phyloP scores from a whole-genome alignment of 2,329 filamentous ascomycete genomes.

The Ciborinia camelliae region DNA sequence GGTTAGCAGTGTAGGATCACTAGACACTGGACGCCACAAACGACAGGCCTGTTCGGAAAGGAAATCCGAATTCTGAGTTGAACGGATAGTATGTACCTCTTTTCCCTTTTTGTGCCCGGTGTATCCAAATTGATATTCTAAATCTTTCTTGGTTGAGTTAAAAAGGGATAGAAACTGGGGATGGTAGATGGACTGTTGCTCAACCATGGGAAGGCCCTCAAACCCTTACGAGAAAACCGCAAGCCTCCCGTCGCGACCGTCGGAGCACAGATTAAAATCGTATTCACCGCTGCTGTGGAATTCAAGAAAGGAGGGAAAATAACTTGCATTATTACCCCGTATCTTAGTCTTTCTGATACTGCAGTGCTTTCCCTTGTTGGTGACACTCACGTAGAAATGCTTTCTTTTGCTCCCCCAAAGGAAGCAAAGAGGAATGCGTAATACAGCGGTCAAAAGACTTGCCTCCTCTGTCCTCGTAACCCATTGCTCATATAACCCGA shows the following conservation, averaged over 20 bases:
- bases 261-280: constrained; percentile 16
- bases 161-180: background rate
- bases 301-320: background rate
- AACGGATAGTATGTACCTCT: constrained; percentile 9
- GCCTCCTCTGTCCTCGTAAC: background rate
- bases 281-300: constrained; percentile 21
- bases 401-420: background rate
- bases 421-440: constrained; percentile 2
- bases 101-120: constrained; percentile 15
- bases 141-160: background rate
- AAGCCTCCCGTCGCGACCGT: constrained; percentile 14
- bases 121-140: constrained; percentile 12
- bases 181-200: background rate
- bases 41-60: constrained; percentile 16
- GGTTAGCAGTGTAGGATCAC: constrained; percentile 9
- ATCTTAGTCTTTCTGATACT: constrained; percentile 1
- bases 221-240: background rate
- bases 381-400: background rate
- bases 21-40: constrained; percentile 15
- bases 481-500: background rate
- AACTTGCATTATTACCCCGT: constrained; percentile 10
- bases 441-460: constrained; percentile 5
- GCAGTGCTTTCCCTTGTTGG: constrained; percentile 3
- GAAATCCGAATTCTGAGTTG: constrained; percentile 12
- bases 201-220: constrained; percentile 7